Evolutionary conservation across 2,329 filamentous ascomycete species (phyloP), one percentile per base, ranked within the genome.

Genomic region (Penicillium freii): DNA sequence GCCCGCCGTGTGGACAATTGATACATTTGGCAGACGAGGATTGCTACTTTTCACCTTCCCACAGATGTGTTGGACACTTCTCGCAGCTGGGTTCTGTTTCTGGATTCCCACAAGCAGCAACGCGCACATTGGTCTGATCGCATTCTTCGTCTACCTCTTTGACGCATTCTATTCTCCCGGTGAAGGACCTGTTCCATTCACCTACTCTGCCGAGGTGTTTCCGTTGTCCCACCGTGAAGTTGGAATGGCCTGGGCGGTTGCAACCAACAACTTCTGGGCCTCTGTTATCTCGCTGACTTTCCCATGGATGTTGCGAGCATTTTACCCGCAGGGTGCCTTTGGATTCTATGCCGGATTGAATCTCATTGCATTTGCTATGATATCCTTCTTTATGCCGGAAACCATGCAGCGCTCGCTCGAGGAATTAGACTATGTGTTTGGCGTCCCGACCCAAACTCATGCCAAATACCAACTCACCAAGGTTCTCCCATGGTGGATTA

Each of bases 81-180:
- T 68, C 8, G 66, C 61, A 13, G 65, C 67, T 29, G 59, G 64
- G 0, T 57, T 61, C 8, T 70, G 67, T 42, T 70, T 67, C 47
- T 60, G 59, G 42, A 66, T 70, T 27, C 61, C 62, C 0, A 17
- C 49, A 1, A 29, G 51, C 21, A 46, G 47, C 13, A 52, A 51
- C 2, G 56, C 50, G 10, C 64, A 64, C 17, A 45, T 64, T 0
- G 67, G 59, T 4, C 34, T 67, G 27, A 58, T 71, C 10, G 60
- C 67, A 10, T 40, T 62, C 2, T 70, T 71, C 33, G 76, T 69
- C 19, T 65, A 87, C 72, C 87, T 89, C 67, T 87, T 90, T 54
- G 88, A 89, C 51, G 85, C 86, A 4, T 90, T 90, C 71, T 90
- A 90, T 71, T 87, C 84, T 1, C 84, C 85, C 0, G 63, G 65